Percentiles rank a stretch among this genome's conserved stretches.
phyloP scores from a whole-genome alignment of 768 basidiomycete species.

The Amanita muscaria region DNA sequence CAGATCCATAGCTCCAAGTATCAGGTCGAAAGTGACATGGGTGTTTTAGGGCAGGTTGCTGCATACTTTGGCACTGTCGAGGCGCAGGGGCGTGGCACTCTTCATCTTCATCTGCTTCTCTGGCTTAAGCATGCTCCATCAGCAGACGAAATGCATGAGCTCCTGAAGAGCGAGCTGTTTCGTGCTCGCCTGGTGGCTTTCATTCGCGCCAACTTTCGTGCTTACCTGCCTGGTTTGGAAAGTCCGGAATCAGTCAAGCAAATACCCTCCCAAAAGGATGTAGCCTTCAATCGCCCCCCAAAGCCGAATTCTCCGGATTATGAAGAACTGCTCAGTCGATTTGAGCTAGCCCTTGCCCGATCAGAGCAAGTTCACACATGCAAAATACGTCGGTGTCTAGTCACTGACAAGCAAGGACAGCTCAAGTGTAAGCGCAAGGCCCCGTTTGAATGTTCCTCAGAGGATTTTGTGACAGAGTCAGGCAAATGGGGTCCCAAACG shows the following conservation, averaged over 20 bases:
- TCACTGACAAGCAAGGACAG: conserved; percentile 13
- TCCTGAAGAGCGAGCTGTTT: conserved; percentile 21
- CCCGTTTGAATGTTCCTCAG: conserved; percentile 14
- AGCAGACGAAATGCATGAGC: conserved; percentile 17
- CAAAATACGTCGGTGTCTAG: conserved; percentile 16
- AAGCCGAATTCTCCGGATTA: conserved; percentile 20
- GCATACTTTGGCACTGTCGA: conserved; percentile 24
- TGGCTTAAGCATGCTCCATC: conserved; percentile 25
- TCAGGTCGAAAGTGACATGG: conserved; percentile 12
- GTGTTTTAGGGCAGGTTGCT: conserved; percentile 9
- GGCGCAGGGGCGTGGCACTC: conserved; percentile 28
- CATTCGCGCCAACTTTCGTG: conserved; percentile 26
- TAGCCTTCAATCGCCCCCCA: conserved; percentile 25
- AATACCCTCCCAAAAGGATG: conserved; percentile 18
- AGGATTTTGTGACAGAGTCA: conserved; percentile 15
- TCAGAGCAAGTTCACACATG: conserved; percentile 26
- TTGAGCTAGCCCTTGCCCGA: conserved; percentile 19
- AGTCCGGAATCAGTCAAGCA: conserved; percentile 14
- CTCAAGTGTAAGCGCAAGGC: conserved; percentile 25
- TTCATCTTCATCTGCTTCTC: conserved; percentile 29
- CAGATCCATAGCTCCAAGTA: conserved; percentile 4
- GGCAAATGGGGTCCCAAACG: conserved; percentile 18
- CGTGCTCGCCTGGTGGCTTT: conserved; percentile 16
- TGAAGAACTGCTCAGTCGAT: conserved; percentile 1
- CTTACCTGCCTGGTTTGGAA: conserved; percentile 25